Percentiles rank a stretch among this genome's conserved stretches.
Evolutionary conservation across 2,329 filamentous ascomycete genomes (phyloP).

Genomic region (Corinectria fuckeliana): DNA sequence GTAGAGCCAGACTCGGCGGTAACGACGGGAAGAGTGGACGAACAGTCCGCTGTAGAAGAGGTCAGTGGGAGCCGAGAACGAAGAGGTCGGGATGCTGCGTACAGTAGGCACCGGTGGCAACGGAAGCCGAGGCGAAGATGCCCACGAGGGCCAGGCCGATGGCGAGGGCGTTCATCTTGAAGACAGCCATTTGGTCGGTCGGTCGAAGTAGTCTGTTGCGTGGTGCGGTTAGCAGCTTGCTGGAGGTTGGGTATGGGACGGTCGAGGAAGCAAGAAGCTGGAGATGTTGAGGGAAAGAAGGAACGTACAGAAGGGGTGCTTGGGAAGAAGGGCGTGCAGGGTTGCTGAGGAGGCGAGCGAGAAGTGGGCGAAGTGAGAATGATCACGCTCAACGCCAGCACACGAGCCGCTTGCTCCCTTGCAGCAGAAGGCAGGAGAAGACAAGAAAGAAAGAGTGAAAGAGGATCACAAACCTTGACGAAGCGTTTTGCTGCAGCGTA

Average conservation of each 20-base stretch:
- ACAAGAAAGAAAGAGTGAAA: background rate
- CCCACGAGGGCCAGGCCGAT: constrained; percentile 32
- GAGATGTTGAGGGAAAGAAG: constrained; percentile 4
- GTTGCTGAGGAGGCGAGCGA: background rate
- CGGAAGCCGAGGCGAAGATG: constrained; percentile 25
- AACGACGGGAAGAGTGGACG: constrained; percentile 38
- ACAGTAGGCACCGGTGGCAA: constrained; percentile 31
- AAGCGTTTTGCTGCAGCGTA: background rate
- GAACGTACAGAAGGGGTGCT: background rate
- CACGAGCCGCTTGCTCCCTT: background rate
- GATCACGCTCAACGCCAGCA: background rate
- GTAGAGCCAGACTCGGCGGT: constrained; percentile 43
- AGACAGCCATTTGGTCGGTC: constrained; percentile 37
- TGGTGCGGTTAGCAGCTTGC: background rate
- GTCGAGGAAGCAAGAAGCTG: background rate
- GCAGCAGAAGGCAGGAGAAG: too few relatives aligned
- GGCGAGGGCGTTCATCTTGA: constrained; percentile 39
- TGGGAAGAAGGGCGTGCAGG: background rate
- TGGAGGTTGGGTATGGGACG: background rate
- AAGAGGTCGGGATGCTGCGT: background rate
- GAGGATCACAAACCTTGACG: background rate
- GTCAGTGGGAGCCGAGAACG: constrained; percentile 5
- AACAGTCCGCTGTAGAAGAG: constrained; percentile 36
- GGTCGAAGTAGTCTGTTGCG: constrained; percentile 17
- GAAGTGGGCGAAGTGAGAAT: background rate